These are phyloP conservation scores for Puya raimondii DNA, from an alignment of 176 grass and related monocot species.

Conservation along the genomic window DNA sequence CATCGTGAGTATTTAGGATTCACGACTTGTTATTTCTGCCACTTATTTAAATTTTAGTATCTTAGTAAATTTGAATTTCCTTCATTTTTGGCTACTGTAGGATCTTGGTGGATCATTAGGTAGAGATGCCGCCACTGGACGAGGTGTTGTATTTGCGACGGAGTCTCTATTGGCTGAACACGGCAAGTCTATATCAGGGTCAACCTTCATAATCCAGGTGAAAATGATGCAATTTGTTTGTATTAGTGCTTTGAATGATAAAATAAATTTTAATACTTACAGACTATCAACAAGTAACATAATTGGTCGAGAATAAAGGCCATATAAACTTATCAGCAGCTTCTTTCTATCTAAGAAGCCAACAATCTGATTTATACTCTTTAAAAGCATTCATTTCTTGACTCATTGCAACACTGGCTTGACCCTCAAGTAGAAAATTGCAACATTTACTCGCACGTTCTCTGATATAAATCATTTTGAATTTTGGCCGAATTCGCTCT, in stretches of 20 bases:
- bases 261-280: not conserved
- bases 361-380: too few relatives aligned
- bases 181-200: slow-evolving; percentile 69
- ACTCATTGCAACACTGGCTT: too few relatives aligned
- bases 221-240: not conserved
- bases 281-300: not conserved
- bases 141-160: slow-evolving; percentile 72
- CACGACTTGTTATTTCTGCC: not conserved
- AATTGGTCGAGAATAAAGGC: too few relatives aligned
- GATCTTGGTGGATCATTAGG: slow-evolving; percentile 95
- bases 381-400: too few relatives aligned
- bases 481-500: not conserved
- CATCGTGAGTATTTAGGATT: slow-evolving; percentile 51
- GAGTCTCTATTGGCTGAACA: slow-evolving; percentile 77
- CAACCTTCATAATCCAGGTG: slow-evolving; percentile 86
- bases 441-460: too few relatives aligned
- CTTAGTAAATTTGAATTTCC: slow-evolving; percentile 10
- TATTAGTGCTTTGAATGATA: not conserved
- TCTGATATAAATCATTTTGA: too few relatives aligned
- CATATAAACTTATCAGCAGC: too few relatives aligned
- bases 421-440: too few relatives aligned
- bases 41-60: slow-evolving; percentile 14
- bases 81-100: slow-evolving; percentile 25
- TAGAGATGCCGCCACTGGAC: slow-evolving; percentile 89
- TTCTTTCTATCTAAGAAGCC: too few relatives aligned